Evolutionary conservation across 371 early-diverging fungal species (phyloP), one percentile per base, ranked within the genome.

Genomic region (Fennellomyces sp.): DNA sequence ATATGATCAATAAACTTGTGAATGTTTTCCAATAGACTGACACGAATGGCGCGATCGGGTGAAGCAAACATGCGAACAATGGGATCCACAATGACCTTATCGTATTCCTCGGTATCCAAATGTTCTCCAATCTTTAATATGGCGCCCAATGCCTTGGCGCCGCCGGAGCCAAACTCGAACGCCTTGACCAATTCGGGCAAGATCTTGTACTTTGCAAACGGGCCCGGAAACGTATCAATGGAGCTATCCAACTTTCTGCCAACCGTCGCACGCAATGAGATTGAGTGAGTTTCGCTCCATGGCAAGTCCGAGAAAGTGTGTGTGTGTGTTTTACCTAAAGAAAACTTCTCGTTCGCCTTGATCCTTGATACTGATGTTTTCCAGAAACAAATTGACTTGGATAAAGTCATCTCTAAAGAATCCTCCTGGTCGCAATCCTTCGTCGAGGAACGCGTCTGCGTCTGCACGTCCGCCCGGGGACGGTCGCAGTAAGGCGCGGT

Each of bases 81-180:
- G 12, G 90, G 83, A 3, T 89, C 89, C 5, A 89, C 75, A 27
- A 98, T 73, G 13, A 88, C 57, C 2, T 67, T 41, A 4, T 87
- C 86, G 63, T 89, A 96, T 52, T 96, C 94, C 13, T 87, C 81
- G 28, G 81, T 82, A 31, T 80, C 74, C 30, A 98, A 72, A 13
- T 76, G 77, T 0, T 84, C 75, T 3, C 95, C 95, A 45, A 98
- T 91, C 61, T 92, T 92, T 6, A 96, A 72, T 39, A 97, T 92
- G 0, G 92, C 90, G 48, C 77, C 70, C 17, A 97, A 75, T 1
- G 92, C 94, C 56, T 90, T 93, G 21, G 94, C 87, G 7, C 93
- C 95, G 5, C 89, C 88, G 8, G 92, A 90, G n/a, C 96, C 98
- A 76, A 89, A 96, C 62, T 96, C 97, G 54, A 97, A 82, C 2